These are phyloP conservation scores for Pulveroboletus sp. DNA, from an alignment of 768 basidiomycete genomes.

Conservation along the genomic window DNA sequence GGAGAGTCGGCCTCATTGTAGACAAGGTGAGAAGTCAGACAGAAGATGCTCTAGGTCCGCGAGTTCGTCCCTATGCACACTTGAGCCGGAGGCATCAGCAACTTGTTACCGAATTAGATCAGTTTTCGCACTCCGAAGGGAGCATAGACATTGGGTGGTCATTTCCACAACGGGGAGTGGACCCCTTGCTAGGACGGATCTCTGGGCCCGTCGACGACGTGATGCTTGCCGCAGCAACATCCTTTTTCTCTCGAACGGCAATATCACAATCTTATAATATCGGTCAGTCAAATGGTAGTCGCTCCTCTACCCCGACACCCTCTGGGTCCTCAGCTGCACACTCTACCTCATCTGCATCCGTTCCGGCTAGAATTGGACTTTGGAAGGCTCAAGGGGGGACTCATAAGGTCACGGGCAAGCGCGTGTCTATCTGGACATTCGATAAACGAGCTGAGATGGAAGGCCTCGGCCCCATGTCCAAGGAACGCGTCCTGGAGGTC, in stretches of 20 bases:
- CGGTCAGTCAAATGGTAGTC: constrained; percentile 37
- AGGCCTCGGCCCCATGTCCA: constrained; percentile 55
- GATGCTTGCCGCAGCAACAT: constrained; percentile 81
- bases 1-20: constrained; percentile 50
- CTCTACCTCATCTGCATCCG: constrained; percentile 42
- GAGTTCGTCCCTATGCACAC: neutral
- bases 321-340: constrained; percentile 36
- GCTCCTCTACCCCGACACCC: constrained; percentile 37
- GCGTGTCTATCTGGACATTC: constrained; percentile 88
- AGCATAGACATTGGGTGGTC: too few relatives aligned
- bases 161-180: too few relatives aligned
- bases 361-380: constrained; percentile 59
- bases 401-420: constrained; percentile 87
- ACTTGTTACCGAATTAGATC: too few relatives aligned
- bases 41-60: neutral
- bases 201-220: neutral
- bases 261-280: constrained; percentile 80
- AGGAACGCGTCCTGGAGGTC: constrained; percentile 75
- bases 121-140: too few relatives aligned
- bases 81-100: constrained; percentile 6
- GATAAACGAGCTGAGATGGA: constrained; percentile 84
- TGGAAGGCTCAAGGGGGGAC: constrained; percentile 87
- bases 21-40: neutral
- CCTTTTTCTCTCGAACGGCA: constrained; percentile 76
- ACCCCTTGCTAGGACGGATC: too few relatives aligned